phyloP scores from a whole-genome alignment of 2,329 filamentous ascomycete species.

The Bipolaris cookei region DNA sequence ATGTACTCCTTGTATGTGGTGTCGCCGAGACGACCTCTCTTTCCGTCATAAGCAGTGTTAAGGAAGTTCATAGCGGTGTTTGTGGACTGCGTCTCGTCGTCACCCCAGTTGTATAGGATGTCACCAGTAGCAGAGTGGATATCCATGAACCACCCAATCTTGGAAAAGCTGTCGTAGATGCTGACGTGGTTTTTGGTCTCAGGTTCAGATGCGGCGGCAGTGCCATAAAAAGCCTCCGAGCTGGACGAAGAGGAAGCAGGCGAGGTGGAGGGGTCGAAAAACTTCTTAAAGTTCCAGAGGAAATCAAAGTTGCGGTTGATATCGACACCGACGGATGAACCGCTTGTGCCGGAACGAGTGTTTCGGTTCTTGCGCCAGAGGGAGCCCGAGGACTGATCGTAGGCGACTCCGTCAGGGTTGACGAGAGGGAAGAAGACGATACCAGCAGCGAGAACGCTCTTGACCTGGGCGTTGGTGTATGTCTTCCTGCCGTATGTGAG shows the following conservation, averaged over 20 bases:
- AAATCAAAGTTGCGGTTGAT: slow-evolving; percentile 58
- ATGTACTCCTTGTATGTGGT: slow-evolving; percentile 61
- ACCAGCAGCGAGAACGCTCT: slow-evolving; percentile 58
- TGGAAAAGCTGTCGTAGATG: slow-evolving; percentile 58
- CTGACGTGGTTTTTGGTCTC: slow-evolving; percentile 63
- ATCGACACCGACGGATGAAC: slow-evolving; percentile 40
- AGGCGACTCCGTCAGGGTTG: slow-evolving; percentile 47
- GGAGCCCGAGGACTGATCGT: slow-evolving; percentile 42
- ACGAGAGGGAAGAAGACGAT: slow-evolving; percentile 58
- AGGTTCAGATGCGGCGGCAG: slow-evolving; percentile 60
- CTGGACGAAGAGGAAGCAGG: slow-evolving; percentile 54
- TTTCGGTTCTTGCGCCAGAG: slow-evolving; percentile 50
- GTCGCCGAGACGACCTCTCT: slow-evolving; percentile 57
- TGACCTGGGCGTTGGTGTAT: slow-evolving; percentile 61
- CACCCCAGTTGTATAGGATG: slow-evolving; percentile 64
- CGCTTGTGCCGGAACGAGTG: slow-evolving; percentile 48
- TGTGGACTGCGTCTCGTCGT: slow-evolving; percentile 59
- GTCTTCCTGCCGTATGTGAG: slow-evolving; percentile 60
- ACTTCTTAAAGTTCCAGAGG: slow-evolving; percentile 61
- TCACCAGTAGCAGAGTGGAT: slow-evolving; percentile 62
- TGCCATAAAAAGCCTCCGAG: slow-evolving; percentile 60
- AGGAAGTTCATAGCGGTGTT: slow-evolving; percentile 59
- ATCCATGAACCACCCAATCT: slow-evolving; percentile 64
- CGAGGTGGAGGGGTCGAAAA: slow-evolving; percentile 50
- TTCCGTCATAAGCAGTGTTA: slow-evolving; percentile 60